Base-by-base conservation (phyloP, 371 early-diverging fungal species). In the Saksenaea oblongispora region DNA sequence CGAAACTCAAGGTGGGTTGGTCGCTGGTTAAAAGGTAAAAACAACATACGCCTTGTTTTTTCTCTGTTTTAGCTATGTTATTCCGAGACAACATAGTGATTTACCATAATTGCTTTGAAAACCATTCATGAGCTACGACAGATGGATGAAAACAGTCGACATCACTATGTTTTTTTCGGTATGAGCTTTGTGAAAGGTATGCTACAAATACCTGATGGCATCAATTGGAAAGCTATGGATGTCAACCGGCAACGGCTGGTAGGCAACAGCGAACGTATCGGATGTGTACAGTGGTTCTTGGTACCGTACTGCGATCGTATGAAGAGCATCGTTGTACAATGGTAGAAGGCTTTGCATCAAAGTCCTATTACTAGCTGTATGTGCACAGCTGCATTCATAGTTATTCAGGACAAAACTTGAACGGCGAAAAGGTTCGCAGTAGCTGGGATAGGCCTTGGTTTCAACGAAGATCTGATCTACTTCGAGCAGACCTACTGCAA, bases 381-480 rank as follows among this genome's bases (percentile, higher is more conserved):
- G 82, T 2, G 79, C 78, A 42, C 82, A 81, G 34, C 59, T 68
- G 56, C 82, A 81, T 63, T 74, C 77, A 64, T 81, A 67, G 35
- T 78, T 63, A 42, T 78, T 76, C 5, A 76, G 61, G n/a, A 78
- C 62, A 64, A 81, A 78, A 17, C 39, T 61, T 27, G 65, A 68
- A 1, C 60, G 58, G 22, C 41, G 35, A 37, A 81, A 74, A 7
- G 82, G 82, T 18, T 69, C 66, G 34, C 82, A 81, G 17, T 81
- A 74, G 14, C 34, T 42, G n/a, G 74, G 72, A 62, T 67, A 74
- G 3, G 65, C 65, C 26, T 70, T 58, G 14, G 74, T 67, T 24
- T 22, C 56, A 1, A 63, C 41, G 60, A 70, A 74, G 14, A 74
- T 74, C 31, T 74, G 58, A 55, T 74, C 74, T 0, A 80, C 76